Percentiles rank a stretch among this genome's conserved stretches.
phyloP scores from a whole-genome alignment of 306 rosid genomes.

The Astragalus glycyphyllos region DNA sequence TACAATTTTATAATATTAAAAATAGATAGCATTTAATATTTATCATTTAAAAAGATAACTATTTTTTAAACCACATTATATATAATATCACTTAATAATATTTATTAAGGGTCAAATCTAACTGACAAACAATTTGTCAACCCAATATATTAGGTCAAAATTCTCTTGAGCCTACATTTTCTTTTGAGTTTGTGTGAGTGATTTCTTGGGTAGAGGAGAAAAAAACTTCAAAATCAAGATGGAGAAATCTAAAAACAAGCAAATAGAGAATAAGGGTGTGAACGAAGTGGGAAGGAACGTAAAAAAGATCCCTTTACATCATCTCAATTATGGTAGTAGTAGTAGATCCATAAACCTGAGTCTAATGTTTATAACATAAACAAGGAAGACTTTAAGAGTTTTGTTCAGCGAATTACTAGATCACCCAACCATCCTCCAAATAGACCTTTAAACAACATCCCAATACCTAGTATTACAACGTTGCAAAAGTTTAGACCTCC shows the following conservation, averaged over 20 bases:
- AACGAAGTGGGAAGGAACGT: slow-evolving; percentile 73
- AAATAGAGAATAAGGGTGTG: slow-evolving; percentile 71
- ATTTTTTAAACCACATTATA: background rate
- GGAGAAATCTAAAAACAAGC: slow-evolving; percentile 66
- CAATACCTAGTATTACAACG: slow-evolving; percentile 70
- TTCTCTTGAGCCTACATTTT: too few species aligned
- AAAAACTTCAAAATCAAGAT: slow-evolving; percentile 32
- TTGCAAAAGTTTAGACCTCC: slow-evolving; percentile 85
- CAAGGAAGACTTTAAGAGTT: slow-evolving; percentile 80
- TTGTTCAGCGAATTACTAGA: slow-evolving; percentile 86
- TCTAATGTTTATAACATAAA: slow-evolving; percentile 87
- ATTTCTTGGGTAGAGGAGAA: too few species aligned
- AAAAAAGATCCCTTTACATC: slow-evolving; percentile 63
- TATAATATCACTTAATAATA: too few species aligned
- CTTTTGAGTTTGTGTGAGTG: too few species aligned
- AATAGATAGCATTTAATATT: too few species aligned
- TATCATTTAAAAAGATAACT: too few species aligned
- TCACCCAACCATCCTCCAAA: slow-evolving; percentile 58
- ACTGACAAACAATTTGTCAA: background rate
- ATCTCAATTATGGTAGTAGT: slow-evolving; percentile 49
- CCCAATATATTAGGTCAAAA: too few species aligned
- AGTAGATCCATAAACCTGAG: slow-evolving; percentile 55
- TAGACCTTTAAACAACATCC: slow-evolving; percentile 61
- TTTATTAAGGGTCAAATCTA: background rate
- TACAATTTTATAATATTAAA: too few species aligned